These are phyloP conservation scores for Coniochaeta hoffmannii DNA, from an alignment of 2,329 filamentous ascomycete genomes.

Conservation along the genomic window DNA sequence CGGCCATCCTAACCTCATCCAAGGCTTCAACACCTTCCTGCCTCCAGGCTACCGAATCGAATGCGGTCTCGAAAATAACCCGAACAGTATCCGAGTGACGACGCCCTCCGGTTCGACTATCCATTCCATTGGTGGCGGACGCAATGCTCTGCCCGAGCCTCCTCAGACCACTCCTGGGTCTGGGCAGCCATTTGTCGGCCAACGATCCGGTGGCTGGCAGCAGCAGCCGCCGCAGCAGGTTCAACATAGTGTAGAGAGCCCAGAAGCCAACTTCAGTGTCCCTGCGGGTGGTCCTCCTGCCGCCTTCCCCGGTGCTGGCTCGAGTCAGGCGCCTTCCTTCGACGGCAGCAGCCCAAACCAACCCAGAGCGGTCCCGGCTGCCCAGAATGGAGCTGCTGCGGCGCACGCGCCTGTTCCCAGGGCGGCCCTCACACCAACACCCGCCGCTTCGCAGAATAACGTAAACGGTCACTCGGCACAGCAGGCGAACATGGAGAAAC, in stretches of 20 bases:
- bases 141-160: conserved; percentile 38
- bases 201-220: conserved; percentile 42
- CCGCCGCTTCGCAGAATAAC: conserved; percentile 44
- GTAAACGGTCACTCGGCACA: conserved; percentile 54
- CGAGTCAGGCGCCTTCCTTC: conserved; percentile 30
- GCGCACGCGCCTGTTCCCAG: conserved; percentile 38
- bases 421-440: conserved; percentile 54
- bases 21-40: conserved; percentile 97
- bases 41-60: conserved; percentile 95
- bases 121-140: conserved; percentile 63
- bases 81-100: conserved; percentile 92
- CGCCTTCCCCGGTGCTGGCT: conserved; percentile 23
- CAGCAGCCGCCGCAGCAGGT: conserved; percentile 24
- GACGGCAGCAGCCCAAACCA: conserved; percentile 22
- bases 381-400: conserved; percentile 25
- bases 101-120: conserved; percentile 97
- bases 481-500: conserved; percentile 66
- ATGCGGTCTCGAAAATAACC: conserved; percentile 87
- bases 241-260: conserved; percentile 55
- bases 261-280: conserved; percentile 54
- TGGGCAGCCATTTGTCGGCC: conserved; percentile 38
- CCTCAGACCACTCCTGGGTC: conserved; percentile 26
- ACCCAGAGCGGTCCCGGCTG: conserved; percentile 20
- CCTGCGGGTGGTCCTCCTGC: conserved; percentile 43
- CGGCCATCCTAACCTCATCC: conserved; percentile 89